Evolutionary conservation across 106 monocot species (phyloP).

Genomic region (Amphibolis antarctica): DNA sequence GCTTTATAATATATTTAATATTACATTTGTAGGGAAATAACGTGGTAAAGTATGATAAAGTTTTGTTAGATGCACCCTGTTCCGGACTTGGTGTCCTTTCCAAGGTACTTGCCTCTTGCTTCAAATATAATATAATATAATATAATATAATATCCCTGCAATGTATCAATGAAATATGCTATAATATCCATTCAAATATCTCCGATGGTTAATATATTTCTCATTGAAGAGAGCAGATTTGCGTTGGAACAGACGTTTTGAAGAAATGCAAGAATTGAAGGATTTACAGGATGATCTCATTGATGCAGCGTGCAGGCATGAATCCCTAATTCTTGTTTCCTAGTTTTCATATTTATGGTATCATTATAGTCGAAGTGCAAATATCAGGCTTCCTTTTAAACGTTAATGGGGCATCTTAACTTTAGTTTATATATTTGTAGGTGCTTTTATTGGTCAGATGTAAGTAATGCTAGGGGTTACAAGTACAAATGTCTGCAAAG

Average conservation of each 20-base stretch:
- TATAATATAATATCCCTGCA: no score
- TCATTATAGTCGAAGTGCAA: no score
- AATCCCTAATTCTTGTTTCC: background rate
- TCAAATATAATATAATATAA: no score
- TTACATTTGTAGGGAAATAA: constrained; percentile 32
- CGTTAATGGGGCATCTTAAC: no score
- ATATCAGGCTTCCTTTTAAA: no score
- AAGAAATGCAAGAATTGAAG: constrained; percentile 79
- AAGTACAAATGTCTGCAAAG: no score
- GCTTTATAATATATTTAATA: constrained; percentile 1
- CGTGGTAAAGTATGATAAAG: constrained; percentile 53
- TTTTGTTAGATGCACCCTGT: constrained; percentile 84
- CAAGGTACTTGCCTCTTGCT: constrained; percentile 46
- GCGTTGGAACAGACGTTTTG: constrained; percentile 84
- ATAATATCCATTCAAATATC: no score
- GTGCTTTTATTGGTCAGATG: no score
- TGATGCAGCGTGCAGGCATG: constrained; percentile 77
- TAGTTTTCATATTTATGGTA: background rate
- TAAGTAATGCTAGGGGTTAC: no score
- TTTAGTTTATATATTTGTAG: no score
- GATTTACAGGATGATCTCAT: constrained; percentile 84
- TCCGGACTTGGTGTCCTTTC: constrained; percentile 95
- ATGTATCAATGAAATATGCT: no score
- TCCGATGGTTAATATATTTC: background rate
- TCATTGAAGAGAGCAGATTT: constrained; percentile 68